Conservation (phyloP, 1,284 basidiomycete genomes). For the Rhodotorula glutinis region DNA sequence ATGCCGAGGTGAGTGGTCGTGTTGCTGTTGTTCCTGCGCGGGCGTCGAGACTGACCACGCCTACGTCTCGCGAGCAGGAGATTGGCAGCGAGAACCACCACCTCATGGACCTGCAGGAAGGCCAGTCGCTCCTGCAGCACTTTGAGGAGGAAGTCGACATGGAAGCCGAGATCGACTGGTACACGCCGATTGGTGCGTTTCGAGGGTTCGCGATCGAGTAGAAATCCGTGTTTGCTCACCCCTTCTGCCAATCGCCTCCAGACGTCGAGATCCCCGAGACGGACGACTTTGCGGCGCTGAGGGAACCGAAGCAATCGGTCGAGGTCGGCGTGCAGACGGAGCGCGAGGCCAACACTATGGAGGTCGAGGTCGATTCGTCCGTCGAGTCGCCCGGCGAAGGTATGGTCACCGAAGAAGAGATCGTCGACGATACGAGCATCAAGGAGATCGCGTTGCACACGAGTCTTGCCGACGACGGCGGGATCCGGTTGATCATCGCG, state of each 20-base stretch:
- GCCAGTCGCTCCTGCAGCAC: conserved; percentile 18
- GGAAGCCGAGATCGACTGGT: conserved; percentile 33
- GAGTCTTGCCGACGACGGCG: conserved; percentile 9
- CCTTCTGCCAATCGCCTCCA: background rate
- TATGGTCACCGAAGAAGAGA: background rate
- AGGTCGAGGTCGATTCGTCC: conserved; percentile 8
- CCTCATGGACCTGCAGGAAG: conserved; percentile 32
- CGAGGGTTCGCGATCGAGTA: too few species aligned
- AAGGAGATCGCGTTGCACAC: conserved; percentile 9
- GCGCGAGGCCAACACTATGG: conserved; percentile 4
- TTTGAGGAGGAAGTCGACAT: conserved; percentile 25
- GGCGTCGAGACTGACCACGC: background rate
- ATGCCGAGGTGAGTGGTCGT: background rate
- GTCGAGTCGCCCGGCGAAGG: conserved; percentile 16
- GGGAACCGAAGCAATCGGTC: conserved; percentile 10
- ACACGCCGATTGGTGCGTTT: conserved; percentile 27
- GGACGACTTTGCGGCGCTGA: conserved; percentile 15
- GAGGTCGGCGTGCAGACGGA: conserved; percentile 6
- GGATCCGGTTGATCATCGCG: conserved; percentile 9
- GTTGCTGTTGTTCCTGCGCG: background rate
- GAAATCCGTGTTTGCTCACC: background rate
- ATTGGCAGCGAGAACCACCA: conserved; percentile 8
- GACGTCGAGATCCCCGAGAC: conserved; percentile 19
- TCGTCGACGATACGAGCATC: conserved; percentile 7
- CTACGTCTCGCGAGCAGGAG: background rate